These are phyloP conservation scores for Picea sitchensis DNA, from an alignment of 75 land plant species.

Conservation along the genomic window DNA sequence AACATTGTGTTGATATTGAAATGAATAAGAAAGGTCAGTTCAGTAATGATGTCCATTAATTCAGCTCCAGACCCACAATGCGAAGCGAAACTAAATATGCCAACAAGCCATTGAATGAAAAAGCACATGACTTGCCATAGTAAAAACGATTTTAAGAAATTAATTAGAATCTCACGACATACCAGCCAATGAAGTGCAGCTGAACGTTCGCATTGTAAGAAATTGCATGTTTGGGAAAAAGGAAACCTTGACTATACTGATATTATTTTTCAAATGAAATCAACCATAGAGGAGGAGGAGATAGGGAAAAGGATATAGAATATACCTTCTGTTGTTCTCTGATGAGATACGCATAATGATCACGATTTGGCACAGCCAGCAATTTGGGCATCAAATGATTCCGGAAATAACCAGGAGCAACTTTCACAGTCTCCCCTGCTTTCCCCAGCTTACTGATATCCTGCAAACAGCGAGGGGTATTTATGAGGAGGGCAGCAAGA, in stretches of 20 bases:
- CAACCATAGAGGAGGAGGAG: neutral
- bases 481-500: neutral
- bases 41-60: too few species aligned
- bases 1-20: too few species aligned
- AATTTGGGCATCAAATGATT: conserved; percentile 86
- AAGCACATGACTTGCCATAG: too few species aligned
- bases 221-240: too few species aligned
- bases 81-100: too few species aligned
- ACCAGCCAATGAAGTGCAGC: too few species aligned
- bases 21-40: too few species aligned
- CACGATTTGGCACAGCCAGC: conserved; percentile 86
- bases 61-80: too few species aligned
- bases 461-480: conserved; percentile 10
- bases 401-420: conserved; percentile 91
- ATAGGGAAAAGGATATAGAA: neutral
- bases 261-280: neutral
- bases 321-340: conserved; percentile 66
- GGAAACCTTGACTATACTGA: too few species aligned
- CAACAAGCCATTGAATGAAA: too few species aligned
- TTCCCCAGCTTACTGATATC: conserved; percentile 45
- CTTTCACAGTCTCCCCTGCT: conserved; percentile 92
- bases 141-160: neutral
- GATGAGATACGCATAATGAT: conserved; percentile 71
- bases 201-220: too few species aligned
- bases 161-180: neutral